Base-by-base conservation (phyloP, 495 filamentous ascomycete species). In the Halenospora varia region DNA sequence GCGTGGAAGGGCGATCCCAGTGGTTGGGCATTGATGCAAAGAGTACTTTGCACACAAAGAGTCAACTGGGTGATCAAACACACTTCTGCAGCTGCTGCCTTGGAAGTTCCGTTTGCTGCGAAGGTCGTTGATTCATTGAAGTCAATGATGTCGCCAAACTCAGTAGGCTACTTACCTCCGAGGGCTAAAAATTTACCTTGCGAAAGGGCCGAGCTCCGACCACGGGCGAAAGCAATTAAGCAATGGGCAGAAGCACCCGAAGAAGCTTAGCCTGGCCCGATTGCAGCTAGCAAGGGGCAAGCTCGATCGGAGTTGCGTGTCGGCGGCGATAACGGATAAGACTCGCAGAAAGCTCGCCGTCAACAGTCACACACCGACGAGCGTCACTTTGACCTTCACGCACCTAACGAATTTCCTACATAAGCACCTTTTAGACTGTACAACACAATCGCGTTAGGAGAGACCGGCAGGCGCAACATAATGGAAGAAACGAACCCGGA, bases 401-500 rank as follows among this genome's bases (percentile, higher is more conserved):
- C n/a, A n/a, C n/a, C n/a, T n/a, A n/a, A n/a, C n/a, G n/a, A n/a
- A n/a, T n/a, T 40, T 40, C n/a, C 9, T 40, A 9, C 25, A 13
- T 19, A 15, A 25, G 1, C 8, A 2, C 4, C 24, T 51, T 25
- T 24, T 53, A 59, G 3, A 63, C 25, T 53, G 46, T 52, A 55
- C 20, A 51, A 24, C 20, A 60, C 3, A n/a, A n/a, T n/a, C n/a
- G n/a, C n/a, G n/a, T n/a, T n/a, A n/a, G n/a, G n/a, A n/a, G n/a
- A n/a, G n/a, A n/a, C n/a, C n/a, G n/a, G n/a, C n/a, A 35, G 29
- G 13, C 13, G 0, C 25, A 44, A 6, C 2, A 55, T n/a, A 1
- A 68, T 68, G 62, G 56, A 63, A 61, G 65, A 62, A 47, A 35
- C 55, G 41, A 63, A 63, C 45, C 50, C 81, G 47, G 90, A 94